A percentile compares a stretch with the other conserved stretches of the same genome.
These are phyloP conservation scores for Turnera subulata DNA, from an alignment of 345 rosid genomes.

Conservation along the genomic window DNA sequence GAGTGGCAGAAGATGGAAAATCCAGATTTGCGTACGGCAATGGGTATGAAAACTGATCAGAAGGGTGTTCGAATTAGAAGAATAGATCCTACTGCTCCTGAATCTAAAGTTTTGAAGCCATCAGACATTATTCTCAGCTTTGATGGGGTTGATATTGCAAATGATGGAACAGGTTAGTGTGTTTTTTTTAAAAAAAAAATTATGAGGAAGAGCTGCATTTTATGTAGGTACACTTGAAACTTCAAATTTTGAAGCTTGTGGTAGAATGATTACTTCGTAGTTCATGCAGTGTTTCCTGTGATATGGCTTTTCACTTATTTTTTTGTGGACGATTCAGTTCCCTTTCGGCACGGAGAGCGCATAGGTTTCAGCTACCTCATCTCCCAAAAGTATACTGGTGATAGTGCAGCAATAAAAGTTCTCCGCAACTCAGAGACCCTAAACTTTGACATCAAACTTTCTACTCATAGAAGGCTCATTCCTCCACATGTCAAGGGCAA, in stretches of 20 bases:
- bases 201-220: background rate
- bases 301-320: background rate
- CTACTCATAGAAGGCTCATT: conserved; percentile 79
- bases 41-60: conserved; percentile 81
- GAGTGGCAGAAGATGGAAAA: conserved; percentile 99
- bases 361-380: conserved; percentile 92
- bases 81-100: conserved; percentile 90
- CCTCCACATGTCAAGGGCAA: conserved; percentile 76
- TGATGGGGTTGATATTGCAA: conserved; percentile 82
- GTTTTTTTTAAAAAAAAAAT: too few relatives aligned
- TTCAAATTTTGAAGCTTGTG: background rate
- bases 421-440: conserved; percentile 62
- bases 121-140: conserved; percentile 89
- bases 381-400: conserved; percentile 88
- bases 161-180: conserved; percentile 86
- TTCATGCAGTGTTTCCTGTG: background rate
- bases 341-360: conserved; percentile 93
- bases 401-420: conserved; percentile 71
- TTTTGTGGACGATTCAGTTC: conserved; percentile 48
- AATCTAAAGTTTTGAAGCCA: conserved; percentile 73
- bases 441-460: conserved; percentile 72
- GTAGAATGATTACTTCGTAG: too few relatives aligned
- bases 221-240: background rate
- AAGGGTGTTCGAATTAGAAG: conserved; percentile 95
- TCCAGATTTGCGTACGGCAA: conserved; percentile 71